Evolutionary conservation across 2,329 filamentous ascomycete genomes (phyloP), one percentile per base, ranked within the genome.

Genomic region (Cladosporium oxysporum): DNA sequence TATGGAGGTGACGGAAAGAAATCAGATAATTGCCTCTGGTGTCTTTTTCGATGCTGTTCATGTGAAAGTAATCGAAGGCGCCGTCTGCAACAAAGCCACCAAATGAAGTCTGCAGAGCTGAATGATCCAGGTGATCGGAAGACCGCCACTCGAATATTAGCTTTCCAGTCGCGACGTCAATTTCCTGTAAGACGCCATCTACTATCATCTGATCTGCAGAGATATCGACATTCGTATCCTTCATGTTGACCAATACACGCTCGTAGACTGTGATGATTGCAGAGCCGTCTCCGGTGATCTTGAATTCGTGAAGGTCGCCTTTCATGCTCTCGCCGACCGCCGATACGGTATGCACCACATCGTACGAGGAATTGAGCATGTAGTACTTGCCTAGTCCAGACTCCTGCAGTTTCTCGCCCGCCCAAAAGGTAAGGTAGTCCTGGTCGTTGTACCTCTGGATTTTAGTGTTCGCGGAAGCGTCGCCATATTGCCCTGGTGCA

Each of bases 41-140:
- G 60, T 81, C 79, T 71, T 85, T 84, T 69, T 84, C 81, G 29
- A 86, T 74, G 53, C 83, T 83, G 74, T 86, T 85, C 72, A 87
- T 81, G 71, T 85, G 83, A 72, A 83, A 83, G 72, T 78, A 84
- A 67, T 85, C 83, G 26, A 76, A 80, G 0, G 78, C 35, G 18
- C 59, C 59, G n/a, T 62, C 59, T 18, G 44, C 59, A 14, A 52
- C 29, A 37, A 23, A 12, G 29, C 59, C 21, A 18, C 59, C 59
- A 21, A 10, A 35, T 12, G 59, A 52, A 3, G n/a, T 26, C n/a
- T 62, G 59, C 29, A 62, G 29, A 26, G 44, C 59, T 8, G 44
- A n/a, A 37, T 52, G 66, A 23, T 75, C 66, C 65, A 84, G 76
- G 70, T 86, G 81, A 53, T 85, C 83, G 1, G 86, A 76, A 28